These are phyloP conservation scores for Graphilbum sp. DNA, from an alignment of 2,329 filamentous ascomycete genomes.

Conservation along the genomic window DNA sequence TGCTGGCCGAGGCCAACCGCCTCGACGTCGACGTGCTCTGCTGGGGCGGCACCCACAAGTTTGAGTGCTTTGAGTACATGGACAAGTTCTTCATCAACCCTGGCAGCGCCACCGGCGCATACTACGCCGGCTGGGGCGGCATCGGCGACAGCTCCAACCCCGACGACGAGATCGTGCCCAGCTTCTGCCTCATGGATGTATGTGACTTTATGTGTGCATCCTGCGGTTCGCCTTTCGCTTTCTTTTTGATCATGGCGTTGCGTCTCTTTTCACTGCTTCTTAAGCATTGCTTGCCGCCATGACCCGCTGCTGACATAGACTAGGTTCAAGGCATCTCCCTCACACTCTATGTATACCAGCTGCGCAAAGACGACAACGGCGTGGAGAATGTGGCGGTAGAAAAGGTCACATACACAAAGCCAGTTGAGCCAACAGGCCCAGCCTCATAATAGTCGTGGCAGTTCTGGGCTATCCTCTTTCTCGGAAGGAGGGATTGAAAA, in stretches of 20 bases:
- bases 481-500: too few relatives aligned
- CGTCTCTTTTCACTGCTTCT: too few relatives aligned
- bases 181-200: slow-evolving; percentile 97
- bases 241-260: too few relatives aligned
- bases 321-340: slow-evolving; percentile 93
- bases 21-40: slow-evolving; percentile 54
- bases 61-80: slow-evolving; percentile 58
- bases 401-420: slow-evolving; percentile 75
- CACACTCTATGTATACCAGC: slow-evolving; percentile 85
- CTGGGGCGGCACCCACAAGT: slow-evolving; percentile 51
- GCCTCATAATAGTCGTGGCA: slow-evolving; percentile 23
- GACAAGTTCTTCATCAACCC: slow-evolving; percentile 61
- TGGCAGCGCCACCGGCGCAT: slow-evolving; percentile 49
- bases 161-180: slow-evolving; percentile 64
- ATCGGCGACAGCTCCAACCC: slow-evolving; percentile 62
- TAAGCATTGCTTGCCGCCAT: too few relatives aligned
- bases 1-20: slow-evolving; percentile 51
- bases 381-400: slow-evolving; percentile 68
- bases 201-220: slow-evolving; percentile 33
- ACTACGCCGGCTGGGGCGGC: slow-evolving; percentile 40
- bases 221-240: neutral
- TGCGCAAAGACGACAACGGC: slow-evolving; percentile 61
- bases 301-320: too few relatives aligned
- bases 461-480: too few relatives aligned
- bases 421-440: slow-evolving; percentile 38